phyloP scores from a whole-genome alignment of 768 basidiomycete genomes.

The Russula sp. region DNA sequence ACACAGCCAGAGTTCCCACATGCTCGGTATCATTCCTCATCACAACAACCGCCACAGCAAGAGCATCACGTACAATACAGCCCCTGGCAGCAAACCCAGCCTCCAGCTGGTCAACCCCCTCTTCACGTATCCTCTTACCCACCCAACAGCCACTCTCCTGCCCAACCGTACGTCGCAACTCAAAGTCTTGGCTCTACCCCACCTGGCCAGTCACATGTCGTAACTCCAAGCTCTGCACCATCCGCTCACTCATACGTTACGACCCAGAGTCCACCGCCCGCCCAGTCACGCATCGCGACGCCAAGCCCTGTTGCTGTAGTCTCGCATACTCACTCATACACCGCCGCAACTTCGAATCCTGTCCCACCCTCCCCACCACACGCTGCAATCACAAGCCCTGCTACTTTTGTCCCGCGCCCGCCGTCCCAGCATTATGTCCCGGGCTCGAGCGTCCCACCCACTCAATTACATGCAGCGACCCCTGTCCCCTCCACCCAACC shows the following conservation, averaged over 20 bases:
- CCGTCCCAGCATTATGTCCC: neutral
- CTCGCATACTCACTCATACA: neutral
- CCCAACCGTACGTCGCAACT: neutral
- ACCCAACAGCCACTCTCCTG: neutral
- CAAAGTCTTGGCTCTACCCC: neutral
- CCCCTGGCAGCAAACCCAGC: neutral
- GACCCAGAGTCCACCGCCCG: neutral
- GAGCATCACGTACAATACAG: neutral
- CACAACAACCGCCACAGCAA: neutral
- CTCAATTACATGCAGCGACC: neutral
- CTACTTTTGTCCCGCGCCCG: neutral
- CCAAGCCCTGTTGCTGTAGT: neutral
- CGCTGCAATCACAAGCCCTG: neutral
- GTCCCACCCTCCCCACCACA: neutral
- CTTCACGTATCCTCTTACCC: neutral
- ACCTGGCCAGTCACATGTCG: neutral
- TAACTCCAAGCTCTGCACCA: neutral
- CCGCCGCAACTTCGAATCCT: neutral
- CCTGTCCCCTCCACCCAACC: neutral
- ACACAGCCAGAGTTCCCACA: conserved; percentile 7
- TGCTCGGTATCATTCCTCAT: neutral
- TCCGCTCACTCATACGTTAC: neutral
- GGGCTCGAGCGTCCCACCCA: neutral
- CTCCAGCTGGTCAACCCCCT: neutral
- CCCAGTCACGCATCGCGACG: neutral